Conservation (phyloP, 1,284 basidiomycete species). For the Boletus holoroseus region DNA sequence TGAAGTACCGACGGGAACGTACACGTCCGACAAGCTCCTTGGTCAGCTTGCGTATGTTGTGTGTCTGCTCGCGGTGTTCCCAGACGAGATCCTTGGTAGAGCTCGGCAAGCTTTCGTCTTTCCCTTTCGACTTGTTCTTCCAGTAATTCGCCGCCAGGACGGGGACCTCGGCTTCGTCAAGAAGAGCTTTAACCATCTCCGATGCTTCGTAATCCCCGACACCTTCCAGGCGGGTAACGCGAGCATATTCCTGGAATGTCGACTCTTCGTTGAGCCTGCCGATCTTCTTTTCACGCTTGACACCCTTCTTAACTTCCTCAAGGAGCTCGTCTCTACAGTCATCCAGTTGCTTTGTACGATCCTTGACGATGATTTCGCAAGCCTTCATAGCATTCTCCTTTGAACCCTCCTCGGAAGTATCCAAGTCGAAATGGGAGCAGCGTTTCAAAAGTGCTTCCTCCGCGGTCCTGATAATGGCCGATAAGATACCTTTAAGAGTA, state of each 20-base stretch:
- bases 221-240: slow-evolving; percentile 61
- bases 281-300: slow-evolving; percentile 62
- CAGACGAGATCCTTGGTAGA: slow-evolving; percentile 62
- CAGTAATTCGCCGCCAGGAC: slow-evolving; percentile 36
- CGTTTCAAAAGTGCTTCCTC: slow-evolving; percentile 90
- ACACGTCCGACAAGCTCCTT: slow-evolving; percentile 87
- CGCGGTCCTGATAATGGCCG: slow-evolving; percentile 52
- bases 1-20: slow-evolving; percentile 86
- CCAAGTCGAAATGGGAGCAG: slow-evolving; percentile 90
- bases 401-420: slow-evolving; percentile 47
- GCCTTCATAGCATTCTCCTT: slow-evolving; percentile 76
- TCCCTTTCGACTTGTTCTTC: slow-evolving; percentile 46
- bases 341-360: slow-evolving; percentile 73
- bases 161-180: slow-evolving; percentile 59
- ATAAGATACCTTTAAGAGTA: neutral
- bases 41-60: slow-evolving; percentile 74
- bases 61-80: slow-evolving; percentile 82
- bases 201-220: slow-evolving; percentile 75
- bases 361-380: slow-evolving; percentile 85
- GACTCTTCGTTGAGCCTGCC: slow-evolving; percentile 63
- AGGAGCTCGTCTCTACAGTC: slow-evolving; percentile 75
- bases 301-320: slow-evolving; percentile 58
- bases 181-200: slow-evolving; percentile 50
- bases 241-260: slow-evolving; percentile 72
- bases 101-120: slow-evolving; percentile 52